Evolutionary conservation across 164 flowering plant species (phyloP).

Genomic region (Chimonanthus salicifolius): DNA sequence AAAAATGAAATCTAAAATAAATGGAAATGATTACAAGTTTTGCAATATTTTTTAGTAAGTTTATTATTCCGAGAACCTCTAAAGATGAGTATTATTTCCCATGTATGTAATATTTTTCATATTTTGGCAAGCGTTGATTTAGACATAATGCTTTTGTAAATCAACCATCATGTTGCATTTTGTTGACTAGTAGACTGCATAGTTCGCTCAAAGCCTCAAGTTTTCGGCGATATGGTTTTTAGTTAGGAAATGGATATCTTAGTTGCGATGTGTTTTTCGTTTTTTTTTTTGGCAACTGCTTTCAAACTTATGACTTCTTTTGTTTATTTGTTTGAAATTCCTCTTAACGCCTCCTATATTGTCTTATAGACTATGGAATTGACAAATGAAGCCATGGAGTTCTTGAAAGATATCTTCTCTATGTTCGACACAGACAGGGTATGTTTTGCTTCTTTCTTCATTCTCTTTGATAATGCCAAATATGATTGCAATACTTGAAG

Average conservation of each 20-base stretch:
- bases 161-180: too few species aligned
- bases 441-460: conserved; percentile 19
- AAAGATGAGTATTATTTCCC: background rate
- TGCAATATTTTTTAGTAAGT: too few species aligned
- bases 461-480: background rate
- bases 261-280: background rate
- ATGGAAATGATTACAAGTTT: too few species aligned
- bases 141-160: too few species aligned
- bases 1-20: too few species aligned
- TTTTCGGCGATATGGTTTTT: background rate
- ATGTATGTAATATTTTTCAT: background rate
- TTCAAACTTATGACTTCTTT: background rate
- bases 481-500: background rate
- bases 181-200: background rate
- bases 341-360: background rate
- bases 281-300: background rate
- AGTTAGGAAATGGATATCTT: background rate
- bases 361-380: conserved; percentile 80
- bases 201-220: background rate
- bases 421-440: conserved; percentile 62
- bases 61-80: background rate
- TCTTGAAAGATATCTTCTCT: conserved; percentile 47
- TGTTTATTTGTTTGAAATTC: background rate
- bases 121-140: background rate
- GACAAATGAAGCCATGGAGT: conserved; percentile 71